Percentiles rank a stretch among this genome's conserved stretches.
Evolutionary conservation across 2,329 filamentous ascomycete species (phyloP).

Genomic region (Gnomoniopsis smithogilvyi): DNA sequence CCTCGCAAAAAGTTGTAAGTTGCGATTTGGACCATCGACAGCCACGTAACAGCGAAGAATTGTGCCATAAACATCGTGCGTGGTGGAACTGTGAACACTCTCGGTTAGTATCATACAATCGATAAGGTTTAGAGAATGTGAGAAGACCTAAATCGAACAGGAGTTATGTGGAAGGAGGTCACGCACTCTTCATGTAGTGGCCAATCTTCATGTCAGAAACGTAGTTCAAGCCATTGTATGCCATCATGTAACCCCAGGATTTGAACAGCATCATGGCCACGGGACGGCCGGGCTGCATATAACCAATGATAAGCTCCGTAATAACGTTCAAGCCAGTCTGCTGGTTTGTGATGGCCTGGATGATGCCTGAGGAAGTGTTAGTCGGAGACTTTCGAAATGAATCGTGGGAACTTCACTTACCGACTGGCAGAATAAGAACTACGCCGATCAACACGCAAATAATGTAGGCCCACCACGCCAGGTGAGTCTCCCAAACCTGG

Average conservation of each 20-base stretch:
- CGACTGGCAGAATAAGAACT: conserved; percentile 38
- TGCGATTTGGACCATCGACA: conserved; percentile 35
- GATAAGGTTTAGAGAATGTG: neutral
- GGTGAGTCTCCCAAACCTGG: conserved; percentile 35
- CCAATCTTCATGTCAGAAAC: conserved; percentile 49
- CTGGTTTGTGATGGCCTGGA: conserved; percentile 47
- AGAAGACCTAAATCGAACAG: too few species aligned
- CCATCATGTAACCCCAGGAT: conserved; percentile 43
- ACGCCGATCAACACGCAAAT: conserved; percentile 37
- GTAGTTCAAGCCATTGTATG: conserved; percentile 44
- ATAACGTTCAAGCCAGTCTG: conserved; percentile 47
- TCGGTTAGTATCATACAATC: neutral
- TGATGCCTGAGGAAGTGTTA: conserved; percentile 29
- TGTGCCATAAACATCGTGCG: conserved; percentile 46
- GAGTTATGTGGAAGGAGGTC: too few species aligned
- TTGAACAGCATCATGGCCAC: conserved; percentile 51
- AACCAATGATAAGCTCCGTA: conserved; percentile 46
- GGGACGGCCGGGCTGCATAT: conserved; percentile 44
- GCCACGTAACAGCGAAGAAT: conserved; percentile 37
- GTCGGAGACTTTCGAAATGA: neutral
- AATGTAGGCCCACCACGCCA: conserved; percentile 42
- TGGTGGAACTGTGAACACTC: conserved; percentile 41
- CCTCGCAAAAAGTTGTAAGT: conserved; percentile 38
- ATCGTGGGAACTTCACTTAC: neutral
- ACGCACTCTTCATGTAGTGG: conserved; percentile 39